These are phyloP conservation scores for Trichophyton rubrum DNA, from an alignment of 2,329 filamentous ascomycete species.

Conservation along the genomic window DNA sequence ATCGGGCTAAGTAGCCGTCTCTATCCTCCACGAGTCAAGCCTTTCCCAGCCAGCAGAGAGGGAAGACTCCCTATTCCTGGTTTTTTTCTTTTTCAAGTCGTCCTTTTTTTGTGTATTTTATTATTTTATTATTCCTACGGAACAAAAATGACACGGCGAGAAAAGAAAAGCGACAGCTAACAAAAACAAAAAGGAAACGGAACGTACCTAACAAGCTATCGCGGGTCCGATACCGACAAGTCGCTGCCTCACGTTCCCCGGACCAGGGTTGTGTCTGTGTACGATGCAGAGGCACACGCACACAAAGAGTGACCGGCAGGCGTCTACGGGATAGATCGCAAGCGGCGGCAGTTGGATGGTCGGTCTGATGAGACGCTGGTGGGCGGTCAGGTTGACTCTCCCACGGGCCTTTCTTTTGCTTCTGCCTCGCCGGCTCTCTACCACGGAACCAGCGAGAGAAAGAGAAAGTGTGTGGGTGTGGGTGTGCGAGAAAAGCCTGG, in stretches of 20 bases:
- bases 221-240: constrained; percentile 2
- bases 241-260: background rate
- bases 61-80: background rate
- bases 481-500: too few relatives aligned
- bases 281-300: background rate
- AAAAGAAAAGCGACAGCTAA: background rate
- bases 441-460: background rate
- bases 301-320: background rate
- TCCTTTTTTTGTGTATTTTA: background rate
- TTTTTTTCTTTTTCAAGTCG: background rate
- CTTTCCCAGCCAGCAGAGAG: background rate
- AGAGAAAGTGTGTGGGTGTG: too few relatives aligned
- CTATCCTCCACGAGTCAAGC: background rate
- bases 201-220: background rate
- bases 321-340: background rate
- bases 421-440: background rate
- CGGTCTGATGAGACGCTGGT: background rate
- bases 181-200: background rate
- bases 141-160: background rate
- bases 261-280: background rate
- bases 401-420: background rate
- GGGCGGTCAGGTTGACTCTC: constrained; percentile 1
- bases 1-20: background rate
- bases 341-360: background rate
- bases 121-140: background rate